These are phyloP conservation scores for Keithomyces neogunnii DNA, from an alignment of 2,329 filamentous ascomycete genomes.

Conservation along the genomic window DNA sequence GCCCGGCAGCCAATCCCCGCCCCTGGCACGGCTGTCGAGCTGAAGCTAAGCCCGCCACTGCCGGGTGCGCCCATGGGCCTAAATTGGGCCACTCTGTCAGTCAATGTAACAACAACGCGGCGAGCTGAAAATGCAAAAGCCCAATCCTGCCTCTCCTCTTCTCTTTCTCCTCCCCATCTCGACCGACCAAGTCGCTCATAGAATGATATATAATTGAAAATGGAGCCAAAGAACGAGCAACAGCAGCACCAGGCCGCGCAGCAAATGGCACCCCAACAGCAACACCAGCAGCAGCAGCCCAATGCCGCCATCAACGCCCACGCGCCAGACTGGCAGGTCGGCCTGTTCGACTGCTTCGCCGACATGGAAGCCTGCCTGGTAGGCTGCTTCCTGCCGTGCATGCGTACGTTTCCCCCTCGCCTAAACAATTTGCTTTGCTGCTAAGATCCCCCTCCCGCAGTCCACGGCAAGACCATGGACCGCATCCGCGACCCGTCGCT, in stretches of 20 bases:
- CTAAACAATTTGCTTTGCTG: not conserved
- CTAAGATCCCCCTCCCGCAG: constrained; percentile 15
- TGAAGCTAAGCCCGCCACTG: too few relatives aligned
- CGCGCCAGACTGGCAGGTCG: constrained; percentile 27
- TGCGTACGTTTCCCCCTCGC: constrained; percentile 25
- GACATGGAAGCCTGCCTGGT: constrained; percentile 28
- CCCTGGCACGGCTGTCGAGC: too few relatives aligned
- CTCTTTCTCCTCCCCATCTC: too few relatives aligned
- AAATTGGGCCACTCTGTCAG: too few relatives aligned
- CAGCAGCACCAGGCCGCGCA: not conserved
- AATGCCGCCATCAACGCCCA: constrained; percentile 16
- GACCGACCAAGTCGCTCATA: not conserved
- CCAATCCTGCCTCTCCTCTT: too few relatives aligned
- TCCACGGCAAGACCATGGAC: constrained; percentile 34
- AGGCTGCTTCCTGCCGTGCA: constrained; percentile 31
- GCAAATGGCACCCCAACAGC: not conserved
- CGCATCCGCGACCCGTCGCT: constrained; percentile 36
- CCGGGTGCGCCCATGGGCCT: too few relatives aligned
- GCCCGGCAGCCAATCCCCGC: too few relatives aligned
- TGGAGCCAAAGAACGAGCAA: not conserved
- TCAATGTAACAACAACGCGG: too few relatives aligned
- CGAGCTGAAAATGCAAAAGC: too few relatives aligned
- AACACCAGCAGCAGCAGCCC: constrained; percentile 12
- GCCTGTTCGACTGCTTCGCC: constrained; percentile 32
- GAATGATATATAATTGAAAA: not conserved